These are phyloP conservation scores for Globisporangium abappressorium DNA, from an alignment of 352 stramenopile genomes.

Conservation along the genomic window DNA sequence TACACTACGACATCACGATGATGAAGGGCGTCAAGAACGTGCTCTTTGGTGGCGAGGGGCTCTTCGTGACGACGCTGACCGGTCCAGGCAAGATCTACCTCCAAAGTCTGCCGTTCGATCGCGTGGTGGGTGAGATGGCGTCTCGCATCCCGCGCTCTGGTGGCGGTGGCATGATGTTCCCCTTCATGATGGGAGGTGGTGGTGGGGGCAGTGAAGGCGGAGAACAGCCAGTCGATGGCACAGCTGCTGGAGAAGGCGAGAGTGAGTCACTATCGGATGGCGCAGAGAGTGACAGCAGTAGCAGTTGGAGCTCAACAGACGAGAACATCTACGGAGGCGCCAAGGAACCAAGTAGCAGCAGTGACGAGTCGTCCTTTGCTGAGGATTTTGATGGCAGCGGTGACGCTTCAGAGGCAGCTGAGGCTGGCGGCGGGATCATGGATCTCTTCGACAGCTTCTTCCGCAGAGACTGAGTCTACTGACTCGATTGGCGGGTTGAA, in stretches of 20 bases:
- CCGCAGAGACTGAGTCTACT: conserved; percentile 23
- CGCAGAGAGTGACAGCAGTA: conserved; percentile 12
- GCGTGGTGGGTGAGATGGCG: conserved; percentile 92
- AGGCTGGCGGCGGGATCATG: conserved; percentile 37
- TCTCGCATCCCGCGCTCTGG: conserved; percentile 75
- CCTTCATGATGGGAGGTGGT: conserved; percentile 76
- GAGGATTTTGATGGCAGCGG: conserved; percentile 22
- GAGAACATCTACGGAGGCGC: conserved; percentile 51
- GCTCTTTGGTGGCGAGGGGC: conserved; percentile 91
- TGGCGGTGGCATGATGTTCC: conserved; percentile 82
- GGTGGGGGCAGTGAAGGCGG: conserved; percentile 19
- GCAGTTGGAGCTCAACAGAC: conserved; percentile 35
- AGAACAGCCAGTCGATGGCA: conserved; percentile 8
- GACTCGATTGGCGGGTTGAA: background rate
- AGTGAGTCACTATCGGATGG: conserved; percentile 10
- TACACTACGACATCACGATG: conserved; percentile 91
- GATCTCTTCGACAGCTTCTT: conserved; percentile 67
- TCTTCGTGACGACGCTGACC: conserved; percentile 94
- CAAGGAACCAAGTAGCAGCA: conserved; percentile 11
- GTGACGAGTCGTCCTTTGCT: conserved; percentile 20
- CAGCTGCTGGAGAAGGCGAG: conserved; percentile 23
- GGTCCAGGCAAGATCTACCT: conserved; percentile 90
- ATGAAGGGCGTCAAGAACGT: conserved; percentile 93
- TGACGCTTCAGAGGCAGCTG: conserved; percentile 12
- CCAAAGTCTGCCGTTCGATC: conserved; percentile 90